Conservation (phyloP, 1,284 basidiomycete species). For the Pseudozyma thailandica region DNA sequence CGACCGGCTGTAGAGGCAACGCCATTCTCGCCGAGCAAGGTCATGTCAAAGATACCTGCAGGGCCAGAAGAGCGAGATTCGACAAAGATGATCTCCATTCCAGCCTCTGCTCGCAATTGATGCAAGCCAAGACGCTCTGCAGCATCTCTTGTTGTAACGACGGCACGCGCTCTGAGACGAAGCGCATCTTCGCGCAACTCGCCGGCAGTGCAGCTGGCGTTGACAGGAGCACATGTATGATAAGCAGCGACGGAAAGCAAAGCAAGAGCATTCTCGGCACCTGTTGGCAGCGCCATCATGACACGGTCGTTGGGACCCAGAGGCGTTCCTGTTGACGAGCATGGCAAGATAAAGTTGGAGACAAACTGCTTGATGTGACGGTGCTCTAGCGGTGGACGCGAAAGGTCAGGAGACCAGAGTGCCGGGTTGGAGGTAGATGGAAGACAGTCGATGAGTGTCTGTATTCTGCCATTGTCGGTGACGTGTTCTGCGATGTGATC, state of each 20-base stretch:
- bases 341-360: conserved; percentile 59
- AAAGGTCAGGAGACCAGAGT: conserved; percentile 65
- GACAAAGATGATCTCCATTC: conserved; percentile 67
- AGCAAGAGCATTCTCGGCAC: conserved; percentile 65
- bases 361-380: conserved; percentile 63
- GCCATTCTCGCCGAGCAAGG: conserved; percentile 45
- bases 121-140: conserved; percentile 61
- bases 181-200: conserved; percentile 66
- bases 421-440: conserved; percentile 62
- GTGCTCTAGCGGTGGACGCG: conserved; percentile 64
- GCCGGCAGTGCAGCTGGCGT: conserved; percentile 65
- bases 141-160: conserved; percentile 64
- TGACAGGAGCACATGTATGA: conserved; percentile 67
- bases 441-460: conserved; percentile 62
- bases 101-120: conserved; percentile 55
- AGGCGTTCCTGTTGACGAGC: conserved; percentile 29
- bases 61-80: conserved; percentile 58
- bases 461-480: conserved; percentile 64
- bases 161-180: conserved; percentile 64
- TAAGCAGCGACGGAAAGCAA: conserved; percentile 64
- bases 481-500: conserved; percentile 64
- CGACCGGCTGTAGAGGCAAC: conserved; percentile 42
- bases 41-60: conserved; percentile 66
- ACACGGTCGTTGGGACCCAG: conserved; percentile 65
- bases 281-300: conserved; percentile 67